Conservation (phyloP, 768 basidiomycete genomes). For the Kwoniella sp. region DNA sequence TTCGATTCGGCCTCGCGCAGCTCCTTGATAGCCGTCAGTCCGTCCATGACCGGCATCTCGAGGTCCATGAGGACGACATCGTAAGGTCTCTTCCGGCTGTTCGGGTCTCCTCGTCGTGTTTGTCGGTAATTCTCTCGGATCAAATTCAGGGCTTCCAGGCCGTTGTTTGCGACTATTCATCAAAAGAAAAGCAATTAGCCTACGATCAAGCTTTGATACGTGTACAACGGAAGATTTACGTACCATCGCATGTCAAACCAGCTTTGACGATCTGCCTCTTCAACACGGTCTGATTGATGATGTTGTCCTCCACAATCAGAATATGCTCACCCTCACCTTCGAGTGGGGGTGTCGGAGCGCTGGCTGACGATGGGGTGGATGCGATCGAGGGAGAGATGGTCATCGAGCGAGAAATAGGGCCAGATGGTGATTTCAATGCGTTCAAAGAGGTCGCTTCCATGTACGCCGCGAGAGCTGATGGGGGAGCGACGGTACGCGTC, state of each 20-base stretch:
- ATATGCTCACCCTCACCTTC: constrained; percentile 23
- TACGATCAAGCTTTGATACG: background rate
- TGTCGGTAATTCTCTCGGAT: constrained; percentile 41
- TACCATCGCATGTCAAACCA: constrained; percentile 49
- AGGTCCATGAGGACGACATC: constrained; percentile 50
- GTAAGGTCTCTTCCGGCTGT: constrained; percentile 29
- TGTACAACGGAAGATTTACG: constrained; percentile 5
- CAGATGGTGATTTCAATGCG: constrained; percentile 10
- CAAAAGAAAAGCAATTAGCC: background rate
- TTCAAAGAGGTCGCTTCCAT: constrained; percentile 10
- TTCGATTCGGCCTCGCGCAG: constrained; percentile 41
- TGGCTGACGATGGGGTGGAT: constrained; percentile 17
- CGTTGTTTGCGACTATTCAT: constrained; percentile 43
- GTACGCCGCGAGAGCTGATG: constrained; percentile 21
- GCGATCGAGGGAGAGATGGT: constrained; percentile 13
- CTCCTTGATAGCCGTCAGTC: constrained; percentile 48
- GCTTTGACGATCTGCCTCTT: constrained; percentile 51
- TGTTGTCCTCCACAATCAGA: constrained; percentile 51
- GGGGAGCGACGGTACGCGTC: constrained; percentile 35
- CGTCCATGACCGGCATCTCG: constrained; percentile 57
- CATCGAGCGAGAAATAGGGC: background rate
- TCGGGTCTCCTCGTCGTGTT: constrained; percentile 16
- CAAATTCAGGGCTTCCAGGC: constrained; percentile 48
- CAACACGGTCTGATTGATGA: constrained; percentile 54
- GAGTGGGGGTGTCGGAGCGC: constrained; percentile 18